Conservation (phyloP, 2,329 filamentous ascomycete species). For the Fusarium sp. region DNA sequence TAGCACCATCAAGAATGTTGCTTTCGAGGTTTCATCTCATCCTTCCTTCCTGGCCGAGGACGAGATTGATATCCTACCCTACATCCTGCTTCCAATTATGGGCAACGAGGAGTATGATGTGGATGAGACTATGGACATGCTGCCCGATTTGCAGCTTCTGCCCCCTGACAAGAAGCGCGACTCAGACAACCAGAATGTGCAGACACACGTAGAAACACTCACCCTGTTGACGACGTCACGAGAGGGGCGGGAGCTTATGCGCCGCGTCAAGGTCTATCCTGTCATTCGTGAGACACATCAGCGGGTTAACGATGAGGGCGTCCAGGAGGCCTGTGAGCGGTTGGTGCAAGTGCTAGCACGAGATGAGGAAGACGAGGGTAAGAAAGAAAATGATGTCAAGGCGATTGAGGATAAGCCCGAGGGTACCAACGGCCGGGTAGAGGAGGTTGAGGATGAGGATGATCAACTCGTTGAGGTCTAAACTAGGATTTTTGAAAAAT, state of each 20-base stretch:
- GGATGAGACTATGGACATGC: constrained; percentile 88
- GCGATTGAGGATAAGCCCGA: constrained; percentile 56
- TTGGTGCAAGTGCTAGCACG: constrained; percentile 91
- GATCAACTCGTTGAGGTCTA: constrained; percentile 70
- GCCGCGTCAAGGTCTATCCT: constrained; percentile 87
- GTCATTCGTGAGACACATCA: constrained; percentile 89
- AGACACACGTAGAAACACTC: constrained; percentile 91
- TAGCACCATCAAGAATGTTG: constrained; percentile 92
- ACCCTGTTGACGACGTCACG: constrained; percentile 85
- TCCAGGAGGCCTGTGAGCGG: constrained; percentile 88
- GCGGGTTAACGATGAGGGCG: constrained; percentile 81
- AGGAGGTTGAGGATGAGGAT: constrained; percentile 66
- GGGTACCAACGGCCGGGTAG: constrained; percentile 57
- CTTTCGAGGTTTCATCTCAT: constrained; percentile 86
- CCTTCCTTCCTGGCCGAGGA: constrained; percentile 78
- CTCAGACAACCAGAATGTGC: constrained; percentile 80
- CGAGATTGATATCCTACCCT: constrained; percentile 86
- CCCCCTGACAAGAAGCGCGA: constrained; percentile 93
- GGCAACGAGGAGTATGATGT: constrained; percentile 90
- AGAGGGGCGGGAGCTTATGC: constrained; percentile 80
- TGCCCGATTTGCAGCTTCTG: constrained; percentile 90
- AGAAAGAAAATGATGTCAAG: constrained; percentile 55
- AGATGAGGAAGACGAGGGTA: constrained; percentile 72
- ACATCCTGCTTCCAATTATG: constrained; percentile 89
- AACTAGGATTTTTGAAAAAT: not conserved